Percentiles rank a stretch among this genome's conserved stretches.
Evolutionary conservation across 2,329 filamentous ascomycete species (phyloP).

Genomic region (Curvularia sp.): DNA sequence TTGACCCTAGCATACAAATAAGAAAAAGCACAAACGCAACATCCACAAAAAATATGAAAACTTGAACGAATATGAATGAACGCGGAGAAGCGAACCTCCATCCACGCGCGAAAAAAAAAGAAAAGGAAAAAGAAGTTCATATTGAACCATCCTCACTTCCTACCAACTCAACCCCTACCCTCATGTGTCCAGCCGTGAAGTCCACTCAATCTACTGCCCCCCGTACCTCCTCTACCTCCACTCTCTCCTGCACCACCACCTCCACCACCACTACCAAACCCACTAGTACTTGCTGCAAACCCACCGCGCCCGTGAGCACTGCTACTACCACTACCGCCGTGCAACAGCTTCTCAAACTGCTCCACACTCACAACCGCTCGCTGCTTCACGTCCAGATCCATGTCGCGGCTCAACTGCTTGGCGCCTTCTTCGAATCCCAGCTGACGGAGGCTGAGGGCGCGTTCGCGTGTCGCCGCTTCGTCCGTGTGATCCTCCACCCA

Average conservation of each 20-base stretch:
- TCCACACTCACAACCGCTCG: constrained; percentile 79
- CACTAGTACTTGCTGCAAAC: constrained; percentile 14
- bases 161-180: constrained; percentile 17
- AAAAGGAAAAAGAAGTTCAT: background rate
- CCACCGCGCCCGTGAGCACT: constrained; percentile 7
- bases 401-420: constrained; percentile 70
- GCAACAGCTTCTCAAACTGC: constrained; percentile 56
- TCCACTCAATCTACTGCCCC: constrained; percentile 14
- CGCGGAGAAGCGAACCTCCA: background rate
- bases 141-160: background rate
- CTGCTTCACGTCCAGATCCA: constrained; percentile 82
- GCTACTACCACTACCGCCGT: constrained; percentile 1
- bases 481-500: constrained; percentile 80
- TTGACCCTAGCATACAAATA: too few species aligned
- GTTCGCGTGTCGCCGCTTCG: constrained; percentile 67
- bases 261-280: constrained; percentile 18
- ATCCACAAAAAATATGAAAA: background rate
- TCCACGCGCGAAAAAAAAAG: background rate
- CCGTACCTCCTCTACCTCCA: constrained; percentile 9
- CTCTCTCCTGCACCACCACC: constrained; percentile 8
- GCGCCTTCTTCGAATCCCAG: constrained; percentile 73
- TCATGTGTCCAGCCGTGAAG: constrained; percentile 31
- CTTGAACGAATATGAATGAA: background rate
- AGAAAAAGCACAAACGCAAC: too few species aligned
- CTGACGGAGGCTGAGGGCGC: constrained; percentile 72